A percentile compares a stretch with the other conserved stretches of the same genome.
These are phyloP conservation scores for Leccinum huronense DNA, from an alignment of 1,284 basidiomycete genomes.

Conservation along the genomic window DNA sequence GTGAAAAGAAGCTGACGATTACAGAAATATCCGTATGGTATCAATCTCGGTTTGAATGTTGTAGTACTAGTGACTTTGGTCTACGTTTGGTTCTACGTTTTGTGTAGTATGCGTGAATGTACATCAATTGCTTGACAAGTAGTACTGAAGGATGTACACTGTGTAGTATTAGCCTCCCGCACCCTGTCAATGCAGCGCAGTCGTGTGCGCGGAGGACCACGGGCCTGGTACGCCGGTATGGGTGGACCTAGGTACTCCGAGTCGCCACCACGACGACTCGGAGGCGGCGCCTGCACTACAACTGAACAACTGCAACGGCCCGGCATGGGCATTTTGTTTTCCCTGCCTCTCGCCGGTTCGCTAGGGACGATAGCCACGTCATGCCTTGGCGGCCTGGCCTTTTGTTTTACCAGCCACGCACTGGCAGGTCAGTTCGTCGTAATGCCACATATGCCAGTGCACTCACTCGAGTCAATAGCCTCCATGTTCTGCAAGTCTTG, in stretches of 20 bases:
- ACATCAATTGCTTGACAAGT: neutral
- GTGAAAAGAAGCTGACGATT: neutral
- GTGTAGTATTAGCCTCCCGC: neutral
- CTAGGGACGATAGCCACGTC: constrained; percentile 77
- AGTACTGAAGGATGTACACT: neutral
- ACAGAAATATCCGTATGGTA: neutral
- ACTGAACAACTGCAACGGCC: neutral
- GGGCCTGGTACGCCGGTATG: too few relatives aligned
- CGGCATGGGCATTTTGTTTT: constrained; percentile 78
- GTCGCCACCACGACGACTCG: too few relatives aligned
- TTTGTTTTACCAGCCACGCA: constrained; percentile 73
- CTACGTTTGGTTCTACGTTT: neutral
- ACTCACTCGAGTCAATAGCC: constrained; percentile 44
- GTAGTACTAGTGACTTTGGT: neutral
- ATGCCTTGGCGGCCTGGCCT: constrained; percentile 77
- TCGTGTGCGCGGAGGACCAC: too few relatives aligned
- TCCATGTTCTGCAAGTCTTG: constrained; percentile 99
- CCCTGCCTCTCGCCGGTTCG: constrained; percentile 82
- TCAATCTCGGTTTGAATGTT: neutral
- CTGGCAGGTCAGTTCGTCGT: constrained; percentile 50
- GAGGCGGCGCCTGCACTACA: neutral
- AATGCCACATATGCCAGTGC: neutral
- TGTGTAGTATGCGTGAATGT: constrained; percentile 7
- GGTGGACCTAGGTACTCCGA: too few relatives aligned
- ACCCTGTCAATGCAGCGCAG: too few relatives aligned